Conservation (phyloP, 2,329 filamentous ascomycete genomes). For the Penicillium glabrum region DNA sequence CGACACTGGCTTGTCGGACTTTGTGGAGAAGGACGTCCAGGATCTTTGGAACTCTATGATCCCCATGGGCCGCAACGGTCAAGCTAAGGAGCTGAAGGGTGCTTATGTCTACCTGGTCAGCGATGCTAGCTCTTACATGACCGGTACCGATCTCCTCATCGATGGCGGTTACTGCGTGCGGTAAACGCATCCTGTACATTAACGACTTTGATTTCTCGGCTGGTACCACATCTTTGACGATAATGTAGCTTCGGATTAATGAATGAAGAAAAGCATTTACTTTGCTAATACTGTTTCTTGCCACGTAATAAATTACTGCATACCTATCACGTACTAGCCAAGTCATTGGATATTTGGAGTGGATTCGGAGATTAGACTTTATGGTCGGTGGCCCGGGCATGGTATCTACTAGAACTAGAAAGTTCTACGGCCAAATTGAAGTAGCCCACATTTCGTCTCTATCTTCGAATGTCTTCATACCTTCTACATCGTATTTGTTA, state of each 20-base stretch:
- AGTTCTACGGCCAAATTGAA: too few species aligned
- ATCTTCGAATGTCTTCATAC: too few species aligned
- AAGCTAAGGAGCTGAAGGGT: slow-evolving; percentile 66
- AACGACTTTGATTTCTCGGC: background rate
- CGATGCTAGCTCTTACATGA: slow-evolving; percentile 52
- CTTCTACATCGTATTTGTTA: background rate
- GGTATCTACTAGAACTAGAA: too few species aligned
- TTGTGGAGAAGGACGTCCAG: slow-evolving; percentile 59
- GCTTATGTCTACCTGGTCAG: slow-evolving; percentile 51
- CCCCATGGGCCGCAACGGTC: slow-evolving; percentile 60
- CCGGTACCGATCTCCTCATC: slow-evolving; percentile 49
- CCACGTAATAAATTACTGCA: background rate
- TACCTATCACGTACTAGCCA: background rate
- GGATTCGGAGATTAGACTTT: too few species aligned
- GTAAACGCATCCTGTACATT: slow-evolving; percentile 26
- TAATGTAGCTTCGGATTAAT: slow-evolving; percentile 1
- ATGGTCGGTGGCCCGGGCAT: too few species aligned
- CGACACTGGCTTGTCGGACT: slow-evolving; percentile 66
- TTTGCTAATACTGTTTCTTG: background rate
- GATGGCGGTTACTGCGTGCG: slow-evolving; percentile 52
- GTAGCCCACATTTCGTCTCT: too few species aligned
- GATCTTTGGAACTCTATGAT: slow-evolving; percentile 62
- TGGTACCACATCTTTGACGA: background rate
- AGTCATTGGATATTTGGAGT: too few species aligned
- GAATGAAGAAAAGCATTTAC: background rate